A percentile compares a stretch with the other conserved stretches of the same genome.
Evolutionary conservation across 108 stramenopile genomes (phyloP).

Genomic region (Nitzschia inconspicua): DNA sequence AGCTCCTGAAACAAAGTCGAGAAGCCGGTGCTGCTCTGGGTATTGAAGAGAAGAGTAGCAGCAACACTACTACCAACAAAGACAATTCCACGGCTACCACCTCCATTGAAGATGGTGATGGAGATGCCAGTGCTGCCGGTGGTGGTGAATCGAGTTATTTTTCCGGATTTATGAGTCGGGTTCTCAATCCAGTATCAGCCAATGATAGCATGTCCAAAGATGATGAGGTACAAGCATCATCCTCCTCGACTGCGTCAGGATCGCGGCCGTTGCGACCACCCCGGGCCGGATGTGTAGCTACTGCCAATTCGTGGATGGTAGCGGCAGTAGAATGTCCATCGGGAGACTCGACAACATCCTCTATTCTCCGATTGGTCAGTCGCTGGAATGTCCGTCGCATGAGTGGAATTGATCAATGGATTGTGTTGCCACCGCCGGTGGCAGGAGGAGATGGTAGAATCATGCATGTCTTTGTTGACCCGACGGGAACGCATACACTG

Average conservation of each 20-base stretch:
- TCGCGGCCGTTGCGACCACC: slow-evolving; percentile 64
- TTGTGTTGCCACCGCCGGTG: slow-evolving; percentile 41
- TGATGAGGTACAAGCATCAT: neutral
- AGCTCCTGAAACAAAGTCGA: slow-evolving; percentile 38
- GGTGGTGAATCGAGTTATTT: slow-evolving; percentile 32
- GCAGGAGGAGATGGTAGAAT: slow-evolving; percentile 45
- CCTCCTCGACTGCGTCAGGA: slow-evolving; percentile 1
- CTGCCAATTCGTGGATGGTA: slow-evolving; percentile 85
- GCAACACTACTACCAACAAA: neutral
- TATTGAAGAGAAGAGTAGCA: slow-evolving; percentile 28
- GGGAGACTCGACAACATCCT: neutral
- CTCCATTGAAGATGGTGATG: neutral
- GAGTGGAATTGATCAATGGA: slow-evolving; percentile 41
- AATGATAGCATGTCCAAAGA: slow-evolving; percentile 13
- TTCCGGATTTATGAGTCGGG: slow-evolving; percentile 51
- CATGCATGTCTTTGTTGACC: slow-evolving; percentile 74
- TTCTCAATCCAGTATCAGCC: slow-evolving; percentile 33
- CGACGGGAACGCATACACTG: slow-evolving; percentile 78
- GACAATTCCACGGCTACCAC: neutral
- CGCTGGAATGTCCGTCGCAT: slow-evolving; percentile 60
- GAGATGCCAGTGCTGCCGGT: neutral
- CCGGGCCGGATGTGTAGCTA: slow-evolving; percentile 56
- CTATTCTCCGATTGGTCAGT: slow-evolving; percentile 38
- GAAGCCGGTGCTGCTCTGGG: slow-evolving; percentile 42
- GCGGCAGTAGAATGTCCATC: slow-evolving; percentile 64